These are phyloP conservation scores for Hericium alpestre DNA, from an alignment of 768 basidiomycete genomes.

Conservation along the genomic window DNA sequence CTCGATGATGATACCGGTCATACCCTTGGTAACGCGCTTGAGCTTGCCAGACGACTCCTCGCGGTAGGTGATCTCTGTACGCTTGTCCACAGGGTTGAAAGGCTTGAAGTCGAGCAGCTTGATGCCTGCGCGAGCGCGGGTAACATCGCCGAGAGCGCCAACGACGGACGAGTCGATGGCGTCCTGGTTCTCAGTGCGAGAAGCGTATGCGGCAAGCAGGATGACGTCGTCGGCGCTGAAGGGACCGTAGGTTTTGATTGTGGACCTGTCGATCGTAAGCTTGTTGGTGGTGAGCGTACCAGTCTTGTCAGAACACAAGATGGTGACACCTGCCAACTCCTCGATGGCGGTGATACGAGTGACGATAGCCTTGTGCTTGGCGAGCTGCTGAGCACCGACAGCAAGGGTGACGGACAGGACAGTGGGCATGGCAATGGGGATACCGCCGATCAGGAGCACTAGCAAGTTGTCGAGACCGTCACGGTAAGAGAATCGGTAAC, in stretches of 20 bases:
- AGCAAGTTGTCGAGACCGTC: constrained; percentile 95
- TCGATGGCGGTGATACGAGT: constrained; percentile 99
- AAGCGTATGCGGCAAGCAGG: constrained; percentile 89
- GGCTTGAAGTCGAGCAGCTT: constrained; percentile 98
- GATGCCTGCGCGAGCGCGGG: constrained; percentile 81
- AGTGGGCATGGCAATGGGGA: constrained; percentile 99
- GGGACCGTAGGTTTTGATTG: constrained; percentile 82
- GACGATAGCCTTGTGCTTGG: constrained; percentile 99
- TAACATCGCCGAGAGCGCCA: constrained; percentile 58
- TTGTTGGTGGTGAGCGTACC: constrained; percentile 99
- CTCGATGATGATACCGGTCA: constrained; percentile 98
- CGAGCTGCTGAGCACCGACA: constrained; percentile 96
- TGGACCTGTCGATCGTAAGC: constrained; percentile 90
- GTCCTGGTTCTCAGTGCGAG: constrained; percentile 98
- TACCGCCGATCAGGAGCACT: constrained; percentile 98
- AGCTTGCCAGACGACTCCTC: constrained; percentile 91
- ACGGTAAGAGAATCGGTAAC: constrained; percentile 84
- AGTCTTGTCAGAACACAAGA: constrained; percentile 98
- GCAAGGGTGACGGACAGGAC: constrained; percentile 97
- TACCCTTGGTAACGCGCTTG: constrained; percentile 99
- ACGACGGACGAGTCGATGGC: constrained; percentile 90
- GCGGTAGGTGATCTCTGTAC: constrained; percentile 96
- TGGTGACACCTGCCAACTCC: constrained; percentile 96
- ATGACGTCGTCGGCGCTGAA: constrained; percentile 87
- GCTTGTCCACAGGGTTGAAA: constrained; percentile 98